Percentiles rank a stretch among this genome's conserved stretches.
Evolutionary conservation across 2,329 filamentous ascomycete species (phyloP).

Genomic region (Didymellaceae sp.): DNA sequence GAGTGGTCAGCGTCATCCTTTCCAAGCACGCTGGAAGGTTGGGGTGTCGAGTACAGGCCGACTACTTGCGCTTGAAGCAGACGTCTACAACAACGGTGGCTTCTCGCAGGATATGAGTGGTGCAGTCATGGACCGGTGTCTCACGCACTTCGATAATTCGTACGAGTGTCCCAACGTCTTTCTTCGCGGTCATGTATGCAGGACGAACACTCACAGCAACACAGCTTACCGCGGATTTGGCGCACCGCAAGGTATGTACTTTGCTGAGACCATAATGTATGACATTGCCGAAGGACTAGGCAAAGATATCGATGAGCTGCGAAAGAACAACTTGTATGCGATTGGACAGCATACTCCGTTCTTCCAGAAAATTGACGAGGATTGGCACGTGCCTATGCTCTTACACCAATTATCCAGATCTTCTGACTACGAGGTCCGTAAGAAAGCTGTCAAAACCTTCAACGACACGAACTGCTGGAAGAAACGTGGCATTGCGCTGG

Average conservation of each 20-base stretch:
- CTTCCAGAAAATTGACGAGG: slow-evolving; percentile 77
- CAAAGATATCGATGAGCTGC: slow-evolving; percentile 80
- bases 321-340: slow-evolving; percentile 86
- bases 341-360: slow-evolving; percentile 81
- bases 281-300: slow-evolving; percentile 87
- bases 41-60: slow-evolving; percentile 91
- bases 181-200: slow-evolving; percentile 84
- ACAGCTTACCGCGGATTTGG: slow-evolving; percentile 96
- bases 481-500: slow-evolving; percentile 82
- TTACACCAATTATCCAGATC: slow-evolving; percentile 82
- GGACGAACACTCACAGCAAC: slow-evolving; percentile 95
- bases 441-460: slow-evolving; percentile 74
- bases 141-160: slow-evolving; percentile 86
- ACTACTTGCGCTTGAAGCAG: slow-evolving; percentile 85
- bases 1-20: slow-evolving; percentile 89
- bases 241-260: slow-evolving; percentile 93
- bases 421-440: slow-evolving; percentile 72
- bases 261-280: slow-evolving; percentile 85
- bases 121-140: slow-evolving; percentile 81
- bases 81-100: slow-evolving; percentile 90
- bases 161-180: slow-evolving; percentile 86
- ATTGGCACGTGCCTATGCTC: slow-evolving; percentile 95
- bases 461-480: slow-evolving; percentile 88
- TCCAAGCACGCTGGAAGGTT: slow-evolving; percentile 87
- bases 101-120: slow-evolving; percentile 72